A percentile compares a stretch with the other conserved stretches of the same genome.
Conservation (phyloP, 1,139 yeast species). For the Taphrina flavorubra region DNA sequence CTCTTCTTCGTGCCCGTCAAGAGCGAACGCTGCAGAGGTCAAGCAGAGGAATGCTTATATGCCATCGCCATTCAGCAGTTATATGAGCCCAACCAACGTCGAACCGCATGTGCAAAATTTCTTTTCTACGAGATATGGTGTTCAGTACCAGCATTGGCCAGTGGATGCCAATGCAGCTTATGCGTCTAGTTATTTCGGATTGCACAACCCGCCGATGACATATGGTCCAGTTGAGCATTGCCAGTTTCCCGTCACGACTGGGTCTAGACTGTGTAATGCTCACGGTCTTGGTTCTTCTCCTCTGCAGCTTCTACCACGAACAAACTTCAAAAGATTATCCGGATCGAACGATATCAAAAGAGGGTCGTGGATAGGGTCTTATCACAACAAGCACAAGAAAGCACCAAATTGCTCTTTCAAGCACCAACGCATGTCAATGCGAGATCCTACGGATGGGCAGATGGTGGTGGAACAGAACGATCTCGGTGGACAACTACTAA, state of each 20-base stretch:
- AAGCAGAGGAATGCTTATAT: background rate
- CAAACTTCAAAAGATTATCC: background rate
- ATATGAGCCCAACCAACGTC: background rate
- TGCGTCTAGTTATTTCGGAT: background rate
- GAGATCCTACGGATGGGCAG: background rate
- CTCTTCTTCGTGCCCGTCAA: background rate
- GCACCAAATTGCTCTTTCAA: background rate
- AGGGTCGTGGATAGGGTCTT: background rate
- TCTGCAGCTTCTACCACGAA: conserved; percentile 2
- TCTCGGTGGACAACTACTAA: background rate
- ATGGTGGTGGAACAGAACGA: background rate
- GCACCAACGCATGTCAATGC: background rate
- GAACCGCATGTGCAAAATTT: background rate
- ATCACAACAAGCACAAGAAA: background rate
- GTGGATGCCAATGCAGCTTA: background rate
- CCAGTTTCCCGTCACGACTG: background rate
- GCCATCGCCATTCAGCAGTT: background rate
- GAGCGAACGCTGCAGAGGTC: background rate
- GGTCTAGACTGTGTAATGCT: background rate
- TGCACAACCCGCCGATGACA: background rate
- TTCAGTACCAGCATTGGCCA: conserved; percentile 11
- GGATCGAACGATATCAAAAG: background rate
- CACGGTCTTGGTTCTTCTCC: background rate
- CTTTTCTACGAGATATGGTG: background rate
- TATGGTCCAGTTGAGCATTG: background rate